Evolutionary conservation across 2,329 filamentous ascomycete species (phyloP).

Genomic region (Hypoxylon sp.): DNA sequence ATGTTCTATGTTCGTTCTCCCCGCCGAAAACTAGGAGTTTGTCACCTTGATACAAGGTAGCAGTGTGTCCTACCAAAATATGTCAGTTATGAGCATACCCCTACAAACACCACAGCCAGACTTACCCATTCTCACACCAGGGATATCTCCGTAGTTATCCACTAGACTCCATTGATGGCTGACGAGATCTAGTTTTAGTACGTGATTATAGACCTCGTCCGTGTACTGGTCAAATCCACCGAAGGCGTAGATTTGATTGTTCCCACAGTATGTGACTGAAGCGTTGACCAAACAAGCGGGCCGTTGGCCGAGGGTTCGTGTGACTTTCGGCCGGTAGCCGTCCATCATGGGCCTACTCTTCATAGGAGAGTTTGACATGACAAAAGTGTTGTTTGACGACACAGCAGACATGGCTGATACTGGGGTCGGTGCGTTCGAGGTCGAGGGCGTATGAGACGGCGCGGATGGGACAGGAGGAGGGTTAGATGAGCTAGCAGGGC

Average conservation of each 20-base stretch:
- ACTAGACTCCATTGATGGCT: conserved; percentile 95
- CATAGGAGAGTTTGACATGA: conserved; percentile 89
- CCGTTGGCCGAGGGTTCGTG: conserved; percentile 81
- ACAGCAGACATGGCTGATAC: conserved; percentile 65
- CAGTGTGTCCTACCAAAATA: conserved; percentile 81
- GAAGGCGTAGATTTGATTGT: conserved; percentile 98
- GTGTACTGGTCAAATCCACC: conserved; percentile 99
- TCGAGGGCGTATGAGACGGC: conserved; percentile 53
- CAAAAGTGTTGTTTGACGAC: conserved; percentile 83
- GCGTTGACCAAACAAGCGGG: conserved; percentile 97
- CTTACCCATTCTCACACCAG: conserved; percentile 94
- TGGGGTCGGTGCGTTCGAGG: conserved; percentile 60
- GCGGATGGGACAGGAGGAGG: conserved; percentile 48
- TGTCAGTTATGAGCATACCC: conserved; percentile 19
- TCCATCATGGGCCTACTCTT: conserved; percentile 76
- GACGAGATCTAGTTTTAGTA: conserved; percentile 87
- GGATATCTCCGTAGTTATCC: conserved; percentile 98
- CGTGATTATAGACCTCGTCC: conserved; percentile 99
- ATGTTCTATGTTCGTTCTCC: conserved; percentile 96
- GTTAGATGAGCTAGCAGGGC: conserved; percentile 45
- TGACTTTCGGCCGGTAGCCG: conserved; percentile 87
- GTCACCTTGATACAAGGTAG: conserved; percentile 91
- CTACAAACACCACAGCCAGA: conserved; percentile 25
- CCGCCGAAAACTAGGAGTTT: conserved; percentile 98
- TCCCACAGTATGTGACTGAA: conserved; percentile 97